These are phyloP conservation scores for Oehlia diaphana DNA, from an alignment of 192 early-diverging fungal genomes.

Conservation along the genomic window DNA sequence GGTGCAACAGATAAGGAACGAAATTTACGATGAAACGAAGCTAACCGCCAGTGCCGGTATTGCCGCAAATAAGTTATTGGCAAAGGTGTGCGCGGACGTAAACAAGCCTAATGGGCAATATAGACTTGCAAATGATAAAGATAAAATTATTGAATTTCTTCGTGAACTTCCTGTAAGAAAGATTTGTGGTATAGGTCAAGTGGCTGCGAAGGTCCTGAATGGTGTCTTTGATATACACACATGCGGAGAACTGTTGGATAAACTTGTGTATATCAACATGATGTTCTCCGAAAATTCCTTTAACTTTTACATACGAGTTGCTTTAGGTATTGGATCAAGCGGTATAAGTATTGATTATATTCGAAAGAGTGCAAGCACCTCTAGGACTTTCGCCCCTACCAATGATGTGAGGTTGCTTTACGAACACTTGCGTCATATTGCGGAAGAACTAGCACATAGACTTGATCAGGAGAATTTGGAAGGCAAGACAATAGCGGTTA, in stretches of 20 bases:
- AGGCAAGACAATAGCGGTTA: neutral
- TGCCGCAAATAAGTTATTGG: constrained; percentile 53
- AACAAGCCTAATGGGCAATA: constrained; percentile 76
- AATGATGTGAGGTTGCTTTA: neutral
- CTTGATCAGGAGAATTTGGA: neutral
- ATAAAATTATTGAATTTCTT: constrained; percentile 49
- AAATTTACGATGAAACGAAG: constrained; percentile 48
- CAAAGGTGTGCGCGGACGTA: constrained; percentile 56
- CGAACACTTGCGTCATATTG: neutral
- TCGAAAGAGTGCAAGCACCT: constrained; percentile 54
- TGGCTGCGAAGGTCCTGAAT: constrained; percentile 55
- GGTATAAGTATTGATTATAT: constrained; percentile 31
- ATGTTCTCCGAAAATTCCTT: constrained; percentile 48
- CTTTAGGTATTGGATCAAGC: constrained; percentile 52
- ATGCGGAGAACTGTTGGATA: constrained; percentile 48
- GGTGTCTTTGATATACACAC: constrained; percentile 49
- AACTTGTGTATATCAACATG: constrained; percentile 46
- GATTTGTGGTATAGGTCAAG: constrained; percentile 56
- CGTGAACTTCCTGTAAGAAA: constrained; percentile 53
- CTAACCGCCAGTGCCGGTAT: constrained; percentile 54
- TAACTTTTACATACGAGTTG: constrained; percentile 43
- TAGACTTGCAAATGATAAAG: constrained; percentile 40
- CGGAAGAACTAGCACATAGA: neutral
- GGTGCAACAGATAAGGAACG: constrained; percentile 50
- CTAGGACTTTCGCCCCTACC: constrained; percentile 29